Conservation (phyloP, 2,329 filamentous ascomycete genomes). For the Diaporthe sp. region DNA sequence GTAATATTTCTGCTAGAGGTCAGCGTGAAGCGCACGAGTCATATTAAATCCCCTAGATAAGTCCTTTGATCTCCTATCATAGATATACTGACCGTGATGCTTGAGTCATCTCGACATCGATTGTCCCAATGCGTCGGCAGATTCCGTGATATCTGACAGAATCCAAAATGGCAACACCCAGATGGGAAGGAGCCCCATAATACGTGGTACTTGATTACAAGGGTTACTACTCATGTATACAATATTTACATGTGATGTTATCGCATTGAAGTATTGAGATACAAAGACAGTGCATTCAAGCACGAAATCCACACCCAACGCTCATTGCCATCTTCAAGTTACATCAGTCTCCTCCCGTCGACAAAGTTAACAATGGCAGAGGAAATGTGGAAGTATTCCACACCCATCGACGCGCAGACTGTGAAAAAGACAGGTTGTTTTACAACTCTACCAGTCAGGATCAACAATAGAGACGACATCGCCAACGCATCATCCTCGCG, state of each 20-base stretch:
- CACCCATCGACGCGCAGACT: background rate
- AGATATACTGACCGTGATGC: background rate
- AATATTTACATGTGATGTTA: background rate
- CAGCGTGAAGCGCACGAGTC: background rate
- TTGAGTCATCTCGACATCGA: background rate
- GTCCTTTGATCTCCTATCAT: background rate
- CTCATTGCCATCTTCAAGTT: background rate
- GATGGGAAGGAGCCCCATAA: background rate
- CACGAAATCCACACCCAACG: background rate
- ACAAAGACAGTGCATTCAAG: background rate
- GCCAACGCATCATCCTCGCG: background rate
- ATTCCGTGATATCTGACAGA: background rate
- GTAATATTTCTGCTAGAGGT: background rate
- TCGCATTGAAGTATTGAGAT: background rate
- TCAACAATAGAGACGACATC: conserved; percentile 3
- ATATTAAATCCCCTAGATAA: background rate
- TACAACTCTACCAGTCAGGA: conserved; percentile 11
- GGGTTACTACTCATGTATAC: conserved; percentile 3
- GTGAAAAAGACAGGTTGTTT: conserved; percentile 20
- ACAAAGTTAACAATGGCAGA: background rate
- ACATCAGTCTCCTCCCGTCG: background rate
- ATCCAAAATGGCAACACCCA: background rate
- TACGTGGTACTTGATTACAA: background rate
- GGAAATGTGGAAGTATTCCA: conserved; percentile 10
- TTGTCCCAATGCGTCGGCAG: background rate